phyloP scores from a whole-genome alignment of 2,329 filamentous ascomycete species.

The Stagonosporopsis chrysanthemi region DNA sequence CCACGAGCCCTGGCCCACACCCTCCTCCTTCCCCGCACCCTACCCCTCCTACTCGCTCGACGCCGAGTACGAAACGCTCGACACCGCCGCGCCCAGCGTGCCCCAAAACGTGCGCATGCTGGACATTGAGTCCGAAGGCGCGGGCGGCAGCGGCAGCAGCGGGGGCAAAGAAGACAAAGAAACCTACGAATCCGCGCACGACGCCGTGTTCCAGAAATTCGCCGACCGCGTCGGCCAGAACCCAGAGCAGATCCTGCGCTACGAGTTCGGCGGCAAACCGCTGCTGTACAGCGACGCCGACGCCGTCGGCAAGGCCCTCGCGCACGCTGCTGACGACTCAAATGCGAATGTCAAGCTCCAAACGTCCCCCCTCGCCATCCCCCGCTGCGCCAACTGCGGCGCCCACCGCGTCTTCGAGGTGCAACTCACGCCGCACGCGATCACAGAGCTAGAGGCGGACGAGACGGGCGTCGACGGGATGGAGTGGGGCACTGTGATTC shows the following conservation, averaged over 20 bases:
- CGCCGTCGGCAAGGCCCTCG: conserved; percentile 71
- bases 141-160: conserved; percentile 33
- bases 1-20: conserved; percentile 77
- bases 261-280: conserved; percentile 58
- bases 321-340: conserved; percentile 39
- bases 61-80: conserved; percentile 89
- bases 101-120: conserved; percentile 57
- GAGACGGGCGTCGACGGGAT: conserved; percentile 78
- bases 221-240: conserved; percentile 60
- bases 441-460: conserved; percentile 81
- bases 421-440: conserved; percentile 90
- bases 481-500: conserved; percentile 95
- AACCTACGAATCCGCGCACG: conserved; percentile 57
- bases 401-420: conserved; percentile 83
- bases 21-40: conserved; percentile 68
- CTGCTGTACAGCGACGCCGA: conserved; percentile 84
- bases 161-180: conserved; percentile 56
- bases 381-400: conserved; percentile 79
- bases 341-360: conserved; percentile 39
- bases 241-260: conserved; percentile 59
- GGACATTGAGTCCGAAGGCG: conserved; percentile 47
- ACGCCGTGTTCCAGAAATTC: conserved; percentile 60
- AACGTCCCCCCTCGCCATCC: conserved; percentile 57
- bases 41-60: conserved; percentile 84
- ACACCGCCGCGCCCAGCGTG: conserved; percentile 60